Percentiles rank a stretch among this genome's conserved stretches.
Evolutionary conservation across 1,284 basidiomycete species (phyloP).

Genomic region (Sporisorium exsertum): DNA sequence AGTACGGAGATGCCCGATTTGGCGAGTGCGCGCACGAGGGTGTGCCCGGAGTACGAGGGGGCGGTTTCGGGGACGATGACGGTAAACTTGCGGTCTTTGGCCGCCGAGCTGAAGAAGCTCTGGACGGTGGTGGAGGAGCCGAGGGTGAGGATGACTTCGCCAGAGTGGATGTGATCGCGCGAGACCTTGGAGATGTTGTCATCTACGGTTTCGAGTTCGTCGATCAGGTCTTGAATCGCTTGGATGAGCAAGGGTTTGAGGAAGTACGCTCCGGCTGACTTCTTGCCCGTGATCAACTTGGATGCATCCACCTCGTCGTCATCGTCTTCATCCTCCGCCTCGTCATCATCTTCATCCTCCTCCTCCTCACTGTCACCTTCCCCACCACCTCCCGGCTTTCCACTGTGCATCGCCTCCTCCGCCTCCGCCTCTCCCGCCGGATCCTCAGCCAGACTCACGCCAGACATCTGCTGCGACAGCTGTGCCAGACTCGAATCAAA

Average conservation of each 20-base stretch:
- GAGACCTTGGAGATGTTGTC: slow-evolving; percentile 94
- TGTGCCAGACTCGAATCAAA: slow-evolving; percentile 33
- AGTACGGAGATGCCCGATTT: slow-evolving; percentile 91
- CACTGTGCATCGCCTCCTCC: slow-evolving; percentile 31
- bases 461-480: slow-evolving; percentile 21
- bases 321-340: slow-evolving; percentile 8
- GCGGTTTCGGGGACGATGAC: slow-evolving; percentile 95
- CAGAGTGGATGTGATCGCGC: slow-evolving; percentile 94
- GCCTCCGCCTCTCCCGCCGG: slow-evolving; percentile 34
- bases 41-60: slow-evolving; percentile 87
- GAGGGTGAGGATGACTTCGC: slow-evolving; percentile 95
- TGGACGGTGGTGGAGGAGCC: slow-evolving; percentile 91
- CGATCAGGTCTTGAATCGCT: slow-evolving; percentile 79
- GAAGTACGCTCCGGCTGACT: slow-evolving; percentile 54
- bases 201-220: slow-evolving; percentile 95
- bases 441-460: slow-evolving; percentile 32
- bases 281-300: slow-evolving; percentile 27
- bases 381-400: too few species aligned
- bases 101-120: slow-evolving; percentile 88
- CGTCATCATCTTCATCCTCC: slow-evolving; percentile 10
- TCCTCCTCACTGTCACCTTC: slow-evolving; percentile 24
- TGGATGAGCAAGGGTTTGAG: slow-evolving; percentile 71
- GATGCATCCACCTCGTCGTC: slow-evolving; percentile 5
- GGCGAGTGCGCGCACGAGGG: slow-evolving; percentile 77
- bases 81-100: slow-evolving; percentile 90